Base-by-base conservation (phyloP, 2,329 filamentous ascomycete genomes). In the Chrysoporthe austroafricana region DNA sequence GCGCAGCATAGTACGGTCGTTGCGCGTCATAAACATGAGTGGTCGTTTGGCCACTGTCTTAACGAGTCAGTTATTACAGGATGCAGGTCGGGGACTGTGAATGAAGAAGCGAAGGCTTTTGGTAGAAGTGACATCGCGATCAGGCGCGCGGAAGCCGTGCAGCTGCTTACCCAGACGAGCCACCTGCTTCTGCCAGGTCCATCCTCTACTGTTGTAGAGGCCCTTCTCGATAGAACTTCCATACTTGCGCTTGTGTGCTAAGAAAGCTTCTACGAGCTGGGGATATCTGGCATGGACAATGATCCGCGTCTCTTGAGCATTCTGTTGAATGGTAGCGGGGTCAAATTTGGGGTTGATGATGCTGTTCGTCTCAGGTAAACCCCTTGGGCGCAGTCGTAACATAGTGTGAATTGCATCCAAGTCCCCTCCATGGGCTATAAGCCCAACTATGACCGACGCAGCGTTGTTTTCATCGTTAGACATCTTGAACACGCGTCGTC, bases 1-100 rank as follows among this genome's bases (percentile, higher is more conserved):
- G 9, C 48, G 60, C 16, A 66, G 60, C 26, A 44, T 26, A 2
- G 65, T 66, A 16, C 1, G 0, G 26, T 66, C 65, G 8, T 4
- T 2, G 1, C 5, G 0, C 2, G 1, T 18, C 32, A 66, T 42
- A 42, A 66, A 66, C 13, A 48, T 16, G 18, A 66, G 60, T 9
- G 65, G 65, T 8, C 65, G 48, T 62, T 66, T 66, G 18, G 43
- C 54, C 50, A 66, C 57, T 60, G 26, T 58, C 16, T 2, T 13
- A 16, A 58, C 8, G 4, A 13, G 34, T 39, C 36, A 58, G 13
- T 21, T 16, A 52, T 26, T n/a, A 5, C 21, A 21, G 6, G 36
- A 39, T 9, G 6, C 36, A 39, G 36, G 36, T 39, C 36, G 36
- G 36, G 5, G 4, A 39, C 9, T 39, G 36, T 39, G 36, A 9